These are phyloP conservation scores for Mycena vitilis DNA, from an alignment of 768 basidiomycete species.

Conservation along the genomic window DNA sequence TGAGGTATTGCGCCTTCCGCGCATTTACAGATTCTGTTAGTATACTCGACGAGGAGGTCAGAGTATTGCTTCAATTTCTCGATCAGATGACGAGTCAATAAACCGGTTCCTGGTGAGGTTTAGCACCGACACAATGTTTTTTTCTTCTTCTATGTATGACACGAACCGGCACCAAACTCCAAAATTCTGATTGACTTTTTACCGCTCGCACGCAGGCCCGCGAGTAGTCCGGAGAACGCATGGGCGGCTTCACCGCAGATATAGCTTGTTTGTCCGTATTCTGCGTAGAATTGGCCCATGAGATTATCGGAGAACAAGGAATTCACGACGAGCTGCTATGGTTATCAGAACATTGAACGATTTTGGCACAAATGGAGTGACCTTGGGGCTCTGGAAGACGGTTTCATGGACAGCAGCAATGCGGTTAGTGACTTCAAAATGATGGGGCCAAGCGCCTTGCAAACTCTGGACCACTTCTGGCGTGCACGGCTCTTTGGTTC, in stretches of 20 bases:
- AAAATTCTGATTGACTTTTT: constrained; percentile 20
- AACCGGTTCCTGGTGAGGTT: constrained; percentile 13
- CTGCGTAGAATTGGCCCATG: constrained; percentile 18
- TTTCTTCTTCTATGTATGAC: background rate
- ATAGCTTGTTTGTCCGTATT: constrained; percentile 9
- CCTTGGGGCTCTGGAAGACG: constrained; percentile 14
- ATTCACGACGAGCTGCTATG: constrained; percentile 7
- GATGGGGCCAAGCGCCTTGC: constrained; percentile 6
- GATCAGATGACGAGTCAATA: constrained; percentile 11
- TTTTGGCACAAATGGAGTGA: background rate
- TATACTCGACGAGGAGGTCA: constrained; percentile 19
- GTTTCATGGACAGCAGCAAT: background rate
- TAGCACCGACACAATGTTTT: background rate
- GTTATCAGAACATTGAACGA: background rate
- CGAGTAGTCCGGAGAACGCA: constrained; percentile 6
- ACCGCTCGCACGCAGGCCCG: background rate
- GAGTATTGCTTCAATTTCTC: constrained; percentile 4
- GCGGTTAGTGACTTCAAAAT: constrained; percentile 11
- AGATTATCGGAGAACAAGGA: constrained; percentile 20
- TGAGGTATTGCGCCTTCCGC: too few relatives aligned
- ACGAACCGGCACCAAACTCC: constrained; percentile 28
- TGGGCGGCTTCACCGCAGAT: background rate
- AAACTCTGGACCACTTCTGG: background rate
- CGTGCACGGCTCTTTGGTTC: background rate
- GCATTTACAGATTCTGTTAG: too few relatives aligned